Conservation (phyloP, 441 rosid species). For the Populus tomentosa region DNA sequence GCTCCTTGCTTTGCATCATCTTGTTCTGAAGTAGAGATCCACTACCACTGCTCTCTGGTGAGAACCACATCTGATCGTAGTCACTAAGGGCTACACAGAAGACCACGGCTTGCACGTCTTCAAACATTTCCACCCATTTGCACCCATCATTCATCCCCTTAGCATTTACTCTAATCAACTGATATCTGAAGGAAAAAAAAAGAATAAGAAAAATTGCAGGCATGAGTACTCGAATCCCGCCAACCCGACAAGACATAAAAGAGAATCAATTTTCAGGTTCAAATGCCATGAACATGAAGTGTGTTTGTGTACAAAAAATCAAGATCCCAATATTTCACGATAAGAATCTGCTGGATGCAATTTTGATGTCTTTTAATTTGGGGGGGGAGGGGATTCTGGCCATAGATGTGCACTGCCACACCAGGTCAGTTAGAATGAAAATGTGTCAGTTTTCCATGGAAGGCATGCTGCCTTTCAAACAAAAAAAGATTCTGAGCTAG, state of each 20-base stretch:
- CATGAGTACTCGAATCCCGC: neutral
- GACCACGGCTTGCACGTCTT: conserved; percentile 79
- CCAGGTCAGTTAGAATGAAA: neutral
- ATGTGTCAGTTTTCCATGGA: neutral
- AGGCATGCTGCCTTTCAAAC: neutral
- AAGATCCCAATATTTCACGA: neutral
- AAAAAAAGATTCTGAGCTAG: neutral
- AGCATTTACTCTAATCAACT: conserved; percentile 83
- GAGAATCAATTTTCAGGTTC: neutral
- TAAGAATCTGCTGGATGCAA: too few species aligned
- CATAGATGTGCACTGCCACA: neutral
- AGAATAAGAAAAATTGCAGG: neutral
- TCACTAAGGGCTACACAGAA: conserved; percentile 89
- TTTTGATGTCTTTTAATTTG: neutral
- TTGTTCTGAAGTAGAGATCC: conserved; percentile 67
- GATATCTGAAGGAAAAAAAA: conserved; percentile 59
- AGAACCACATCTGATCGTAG: conserved; percentile 66
- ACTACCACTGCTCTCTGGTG: conserved; percentile 44
- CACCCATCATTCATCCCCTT: conserved; percentile 96
- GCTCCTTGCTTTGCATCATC: conserved; percentile 89
- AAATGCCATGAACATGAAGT: neutral
- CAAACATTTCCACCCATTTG: conserved; percentile 99
- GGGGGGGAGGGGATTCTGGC: neutral
- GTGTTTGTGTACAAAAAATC: neutral
- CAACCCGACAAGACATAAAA: neutral